phyloP scores from a whole-genome alignment of 1,284 basidiomycete species.

The Cutaneotrichosporon sp. region DNA sequence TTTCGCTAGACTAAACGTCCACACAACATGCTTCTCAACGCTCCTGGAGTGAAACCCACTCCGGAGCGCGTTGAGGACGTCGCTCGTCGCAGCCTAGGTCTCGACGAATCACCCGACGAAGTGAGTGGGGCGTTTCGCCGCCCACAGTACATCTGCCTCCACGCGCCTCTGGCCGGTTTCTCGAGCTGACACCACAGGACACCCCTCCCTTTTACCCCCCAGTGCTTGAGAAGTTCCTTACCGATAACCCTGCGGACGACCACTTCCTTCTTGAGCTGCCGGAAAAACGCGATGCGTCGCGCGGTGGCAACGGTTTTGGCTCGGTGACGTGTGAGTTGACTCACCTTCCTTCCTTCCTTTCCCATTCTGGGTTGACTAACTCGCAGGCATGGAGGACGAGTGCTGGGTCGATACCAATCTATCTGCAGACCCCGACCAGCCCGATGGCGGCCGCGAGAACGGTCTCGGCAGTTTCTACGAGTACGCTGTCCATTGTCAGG shows the following conservation, averaged over 20 bases:
- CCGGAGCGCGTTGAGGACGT: slow-evolving; percentile 7
- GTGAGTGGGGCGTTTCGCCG: slow-evolving; percentile 5
- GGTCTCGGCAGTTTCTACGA: slow-evolving; percentile 36
- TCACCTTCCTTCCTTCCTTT: no score
- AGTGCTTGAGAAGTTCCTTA: slow-evolving; percentile 19
- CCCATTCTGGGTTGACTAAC: slow-evolving; percentile 1
- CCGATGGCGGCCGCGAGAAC: slow-evolving; percentile 28
- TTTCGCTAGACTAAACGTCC: no score
- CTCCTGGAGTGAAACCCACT: slow-evolving; percentile 6
- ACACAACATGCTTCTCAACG: slow-evolving; percentile 5
- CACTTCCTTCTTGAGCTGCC: slow-evolving; percentile 39
- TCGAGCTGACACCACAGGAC: slow-evolving; percentile 9
- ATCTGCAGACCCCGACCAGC: slow-evolving; percentile 26
- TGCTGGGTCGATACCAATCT: slow-evolving; percentile 40
- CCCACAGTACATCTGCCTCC: no score
- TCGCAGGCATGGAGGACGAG: slow-evolving; percentile 38
- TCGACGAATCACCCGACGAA: slow-evolving; percentile 4
- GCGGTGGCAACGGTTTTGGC: slow-evolving; percentile 38
- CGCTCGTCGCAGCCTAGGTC: neutral
- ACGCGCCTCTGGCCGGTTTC: neutral
- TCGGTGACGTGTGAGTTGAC: slow-evolving; percentile 33
- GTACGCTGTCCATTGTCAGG: slow-evolving; percentile 20
- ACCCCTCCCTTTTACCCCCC: slow-evolving; percentile 22
- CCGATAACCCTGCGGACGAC: slow-evolving; percentile 26
- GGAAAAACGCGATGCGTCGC: slow-evolving; percentile 2